phyloP scores from a whole-genome alignment of 441 rosid species.

The Brassica hybrid region DNA sequence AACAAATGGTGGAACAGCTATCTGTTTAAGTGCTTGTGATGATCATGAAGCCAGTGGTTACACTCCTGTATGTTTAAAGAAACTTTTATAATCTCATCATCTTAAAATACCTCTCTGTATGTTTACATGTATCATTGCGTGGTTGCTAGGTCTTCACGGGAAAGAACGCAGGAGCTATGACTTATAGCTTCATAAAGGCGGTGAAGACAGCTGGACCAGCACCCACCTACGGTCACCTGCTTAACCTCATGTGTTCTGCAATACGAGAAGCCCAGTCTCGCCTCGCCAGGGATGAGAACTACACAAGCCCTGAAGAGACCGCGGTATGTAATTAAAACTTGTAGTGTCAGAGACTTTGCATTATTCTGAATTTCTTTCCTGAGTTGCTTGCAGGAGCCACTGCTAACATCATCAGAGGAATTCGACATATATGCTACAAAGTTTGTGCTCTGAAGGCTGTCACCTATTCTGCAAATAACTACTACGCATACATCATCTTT shows the following conservation, averaged over 20 bases:
- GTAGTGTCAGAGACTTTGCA: neutral
- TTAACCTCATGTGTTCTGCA: conserved; percentile 55
- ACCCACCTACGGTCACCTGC: conserved; percentile 64
- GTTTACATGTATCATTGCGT: no score
- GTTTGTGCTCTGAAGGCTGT: conserved; percentile 45
- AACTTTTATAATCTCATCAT: no score
- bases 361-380: conserved; percentile 7
- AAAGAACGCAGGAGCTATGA: conserved; percentile 67
- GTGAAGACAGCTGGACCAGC: conserved; percentile 63
- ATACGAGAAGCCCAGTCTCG: conserved; percentile 54
- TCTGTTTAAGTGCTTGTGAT: conserved; percentile 75
- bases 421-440: conserved; percentile 58
- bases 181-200: conserved; percentile 77
- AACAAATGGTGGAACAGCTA: conserved; percentile 68
- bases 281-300: conserved; percentile 35
- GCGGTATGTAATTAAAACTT: conserved; percentile 19
- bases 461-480: conserved; percentile 16
- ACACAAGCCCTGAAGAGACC: conserved; percentile 14
- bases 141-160: no score
- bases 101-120: no score
- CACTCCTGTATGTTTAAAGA: conserved; percentile 65
- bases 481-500: conserved; percentile 5
- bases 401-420: conserved; percentile 58
- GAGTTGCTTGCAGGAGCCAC: conserved; percentile 62
- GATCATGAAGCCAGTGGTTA: conserved; percentile 62